Evolutionary conservation across 75 land plant species (phyloP), one percentile per base, ranked within the genome.

Genomic region (Chamaecyparis obtusa): DNA sequence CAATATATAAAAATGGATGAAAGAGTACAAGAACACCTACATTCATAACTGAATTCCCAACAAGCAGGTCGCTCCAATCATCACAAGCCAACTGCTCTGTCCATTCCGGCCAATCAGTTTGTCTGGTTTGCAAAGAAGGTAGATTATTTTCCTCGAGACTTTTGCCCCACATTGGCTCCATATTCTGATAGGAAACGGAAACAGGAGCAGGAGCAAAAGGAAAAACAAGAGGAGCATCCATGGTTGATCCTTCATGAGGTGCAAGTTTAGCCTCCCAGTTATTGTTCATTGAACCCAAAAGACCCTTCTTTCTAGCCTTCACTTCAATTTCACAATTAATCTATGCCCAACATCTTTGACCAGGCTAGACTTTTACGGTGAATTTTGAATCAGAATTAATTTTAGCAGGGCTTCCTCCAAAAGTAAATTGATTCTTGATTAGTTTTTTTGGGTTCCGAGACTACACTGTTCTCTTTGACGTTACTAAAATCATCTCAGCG

Each of bases 241-340:
- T 78, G 46, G 81, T 15, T 78, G n/a, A 21, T 78, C 81, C 81
- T 41, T 41, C 81, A 39, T 39, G 81, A 78, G 81, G 44, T 78
- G 46, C 9, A 39, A 78, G 69, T 21, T 64, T 41, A 41, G 39
- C 81, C 46, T 37, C 8, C 24, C 27, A 37, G 19, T 78, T 78
- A 7, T 41, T 78, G 39, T 78, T 78, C 81, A 78, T 78, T 41
- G 43, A 41, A 78, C 0, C 27, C 27, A 37, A 15, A 19, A 39
- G 44, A 19, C 19, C 81, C 43, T 78, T 78, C 27, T 19, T 78
- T 41, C 44, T 41, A 39, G 8, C 0, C 27, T 78, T 37, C 41
- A 15, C 27, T 41, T 41, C n/a, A 78, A 78, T 37, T 78, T 41
- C 46, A 19, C 46, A 41, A 78, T 78, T 41, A 39, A 78, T 78